These are phyloP conservation scores for Evansstolkia leycettana DNA, from an alignment of 495 filamentous ascomycete species.

Conservation along the genomic window DNA sequence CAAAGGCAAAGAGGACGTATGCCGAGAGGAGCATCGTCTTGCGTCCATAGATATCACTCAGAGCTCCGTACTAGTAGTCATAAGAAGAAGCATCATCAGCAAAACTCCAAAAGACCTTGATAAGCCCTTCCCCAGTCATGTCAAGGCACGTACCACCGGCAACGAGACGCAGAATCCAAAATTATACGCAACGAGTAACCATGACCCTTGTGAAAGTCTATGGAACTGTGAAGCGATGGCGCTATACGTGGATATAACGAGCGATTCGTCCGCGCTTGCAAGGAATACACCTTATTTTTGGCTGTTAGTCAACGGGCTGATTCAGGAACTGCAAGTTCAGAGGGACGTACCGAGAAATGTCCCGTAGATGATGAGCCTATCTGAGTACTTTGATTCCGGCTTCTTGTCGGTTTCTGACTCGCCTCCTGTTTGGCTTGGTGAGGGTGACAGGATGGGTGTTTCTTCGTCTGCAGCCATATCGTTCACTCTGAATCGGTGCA, in stretches of 20 bases:
- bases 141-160: constrained; percentile 21
- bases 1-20: constrained; percentile 19
- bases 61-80: constrained; percentile 16
- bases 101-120: too few species aligned
- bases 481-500: too few species aligned
- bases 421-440: too few species aligned
- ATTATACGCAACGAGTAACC: constrained; percentile 21
- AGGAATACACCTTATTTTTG: constrained; percentile 23
- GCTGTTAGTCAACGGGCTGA: not conserved
- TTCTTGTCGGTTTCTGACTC: too few species aligned
- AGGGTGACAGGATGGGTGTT: too few species aligned
- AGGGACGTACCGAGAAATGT: constrained; percentile 3
- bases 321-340: too few species aligned
- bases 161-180: constrained; percentile 23
- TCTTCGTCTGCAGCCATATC: too few species aligned
- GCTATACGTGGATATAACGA: constrained; percentile 21
- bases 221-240: constrained; percentile 22
- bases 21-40: constrained; percentile 17
- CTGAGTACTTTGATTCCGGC: not conserved
- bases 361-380: constrained; percentile 3
- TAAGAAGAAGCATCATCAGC: too few species aligned
- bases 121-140: too few species aligned
- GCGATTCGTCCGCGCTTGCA: constrained; percentile 17
- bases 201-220: constrained; percentile 14
- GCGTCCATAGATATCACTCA: constrained; percentile 19